Evolutionary conservation across 2,329 filamentous ascomycete species (phyloP), one percentile per base, ranked within the genome.

Genomic region (Neofusicoccum sp.): DNA sequence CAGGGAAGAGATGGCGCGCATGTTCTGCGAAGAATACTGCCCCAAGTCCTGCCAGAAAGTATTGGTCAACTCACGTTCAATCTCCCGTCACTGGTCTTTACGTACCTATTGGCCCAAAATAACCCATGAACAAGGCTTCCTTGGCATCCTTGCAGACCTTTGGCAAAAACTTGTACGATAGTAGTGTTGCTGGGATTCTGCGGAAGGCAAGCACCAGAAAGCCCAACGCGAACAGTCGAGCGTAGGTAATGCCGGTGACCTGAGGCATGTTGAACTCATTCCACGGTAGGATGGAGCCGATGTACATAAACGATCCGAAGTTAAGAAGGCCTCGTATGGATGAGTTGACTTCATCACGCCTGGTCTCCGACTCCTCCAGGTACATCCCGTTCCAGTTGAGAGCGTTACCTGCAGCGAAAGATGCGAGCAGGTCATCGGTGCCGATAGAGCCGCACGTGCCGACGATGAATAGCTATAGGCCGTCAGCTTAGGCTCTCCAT

Each of bases 301-400:
- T 76, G 62, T 84, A 86, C 74, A 86, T 82, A 69, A 86, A 86
- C 20, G 81, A 83, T 6, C 79, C 83, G 65, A 85, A 84, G 67
- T 86, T 87, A 53, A 87, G 75, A 0, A 86, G 68, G 0, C 84
- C 80, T 56, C 86, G 84, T 11, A 87, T 76, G 38, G 79, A 80
- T 2, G 79, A 77, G 68, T 87, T 87, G 65, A 87, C 84, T 48
- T 86, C 83, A 61, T 87, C 85, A 65, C 86, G 84, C 7, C 84
- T 79, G 7, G 77, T 72, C 61, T 84, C 76, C 0, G 81, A 78
- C 68, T 87, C 84, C 4, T 75, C 75, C 2, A 86, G 80, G 65
- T 82, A 87, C n/a, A 78, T 67, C 3, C 85, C 84, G 60, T 86
- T 82, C 85, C 85, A 87, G 70, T 86, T 87, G 47, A 87, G 72